Conservation (phyloP, 2,329 filamentous ascomycete species). For the Rutstroemia sp. region DNA sequence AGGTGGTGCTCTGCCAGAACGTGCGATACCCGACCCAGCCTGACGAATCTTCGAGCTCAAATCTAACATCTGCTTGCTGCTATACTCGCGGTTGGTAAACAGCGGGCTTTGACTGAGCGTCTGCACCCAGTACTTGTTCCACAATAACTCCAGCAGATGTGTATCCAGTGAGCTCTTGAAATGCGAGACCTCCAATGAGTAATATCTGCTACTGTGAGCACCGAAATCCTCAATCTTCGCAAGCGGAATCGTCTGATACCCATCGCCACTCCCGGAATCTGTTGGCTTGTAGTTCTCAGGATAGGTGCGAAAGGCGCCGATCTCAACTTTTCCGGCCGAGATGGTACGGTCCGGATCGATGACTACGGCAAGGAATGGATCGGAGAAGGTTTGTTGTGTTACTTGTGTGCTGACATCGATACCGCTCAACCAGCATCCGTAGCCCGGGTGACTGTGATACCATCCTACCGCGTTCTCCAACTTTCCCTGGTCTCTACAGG, state of each 20-base stretch:
- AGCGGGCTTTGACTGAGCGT: slow-evolving; percentile 88
- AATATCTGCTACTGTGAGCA: slow-evolving; percentile 85
- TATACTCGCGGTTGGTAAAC: slow-evolving; percentile 87
- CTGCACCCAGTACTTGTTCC: slow-evolving; percentile 99
- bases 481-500: slow-evolving; percentile 68
- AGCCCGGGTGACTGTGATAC: slow-evolving; percentile 97
- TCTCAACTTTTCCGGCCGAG: slow-evolving; percentile 86
- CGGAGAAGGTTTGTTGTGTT: slow-evolving; percentile 76
- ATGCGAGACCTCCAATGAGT: slow-evolving; percentile 82
- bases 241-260: slow-evolving; percentile 75
- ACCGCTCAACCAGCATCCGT: slow-evolving; percentile 95
- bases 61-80: slow-evolving; percentile 86
- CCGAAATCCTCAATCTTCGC: slow-evolving; percentile 94
- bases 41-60: slow-evolving; percentile 75
- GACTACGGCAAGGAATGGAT: slow-evolving; percentile 92
- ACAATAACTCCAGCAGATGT: slow-evolving; percentile 78
- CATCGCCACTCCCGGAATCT: slow-evolving; percentile 41
- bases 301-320: slow-evolving; percentile 91
- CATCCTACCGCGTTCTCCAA: slow-evolving; percentile 92
- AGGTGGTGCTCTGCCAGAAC: slow-evolving; percentile 28
- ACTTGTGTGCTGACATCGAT: slow-evolving; percentile 90
- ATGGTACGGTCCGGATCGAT: slow-evolving; percentile 96
- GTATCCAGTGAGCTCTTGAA: slow-evolving; percentile 91
- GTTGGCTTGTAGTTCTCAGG: slow-evolving; percentile 63
- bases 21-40: slow-evolving; percentile 39